Percentiles rank a stretch among this genome's conserved stretches.
These are phyloP conservation scores for Candida qinlingensis DNA, from an alignment of 805 yeast genomes.

Conservation along the genomic window DNA sequence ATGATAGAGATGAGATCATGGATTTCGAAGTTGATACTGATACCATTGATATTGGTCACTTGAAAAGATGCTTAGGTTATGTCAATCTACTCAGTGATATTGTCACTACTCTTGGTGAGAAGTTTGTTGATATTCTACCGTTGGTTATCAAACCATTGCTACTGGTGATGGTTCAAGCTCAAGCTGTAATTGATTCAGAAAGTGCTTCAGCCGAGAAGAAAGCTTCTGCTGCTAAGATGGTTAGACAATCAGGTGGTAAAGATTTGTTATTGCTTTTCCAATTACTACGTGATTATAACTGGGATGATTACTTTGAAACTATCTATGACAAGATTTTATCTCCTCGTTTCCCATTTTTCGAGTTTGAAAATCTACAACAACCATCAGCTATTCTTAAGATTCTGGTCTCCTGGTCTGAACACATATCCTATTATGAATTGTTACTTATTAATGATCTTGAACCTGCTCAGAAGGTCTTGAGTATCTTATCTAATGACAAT, in stretches of 20 bases:
- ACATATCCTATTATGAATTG: constrained; percentile 41
- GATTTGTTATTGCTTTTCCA: constrained; percentile 54
- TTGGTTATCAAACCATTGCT: constrained; percentile 32
- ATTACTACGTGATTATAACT: constrained; percentile 47
- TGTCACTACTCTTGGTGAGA: constrained; percentile 53
- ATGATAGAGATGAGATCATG: constrained; percentile 18
- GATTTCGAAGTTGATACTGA: constrained; percentile 17
- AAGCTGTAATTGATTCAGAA: constrained; percentile 29
- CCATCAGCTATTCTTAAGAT: constrained; percentile 72
- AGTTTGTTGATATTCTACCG: constrained; percentile 40
- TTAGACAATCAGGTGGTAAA: constrained; percentile 66
- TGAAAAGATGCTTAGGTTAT: constrained; percentile 60
- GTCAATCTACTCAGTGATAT: constrained; percentile 54
- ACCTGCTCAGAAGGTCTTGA: constrained; percentile 50
- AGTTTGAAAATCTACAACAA: constrained; percentile 74
- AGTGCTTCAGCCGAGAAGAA: constrained; percentile 17
- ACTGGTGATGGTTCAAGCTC: constrained; percentile 45
- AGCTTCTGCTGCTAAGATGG: constrained; percentile 40
- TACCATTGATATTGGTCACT: constrained; percentile 23
- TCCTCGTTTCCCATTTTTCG: constrained; percentile 66
- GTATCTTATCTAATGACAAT: constrained; percentile 44
- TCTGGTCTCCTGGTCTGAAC: constrained; percentile 53
- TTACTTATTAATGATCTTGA: constrained; percentile 50
- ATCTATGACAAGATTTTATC: constrained; percentile 50
- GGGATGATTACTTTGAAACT: constrained; percentile 47